Evolutionary conservation across 1,139 yeast genomes (phyloP).

Genomic region (Hemisphaericaspora xylofermentans): DNA sequence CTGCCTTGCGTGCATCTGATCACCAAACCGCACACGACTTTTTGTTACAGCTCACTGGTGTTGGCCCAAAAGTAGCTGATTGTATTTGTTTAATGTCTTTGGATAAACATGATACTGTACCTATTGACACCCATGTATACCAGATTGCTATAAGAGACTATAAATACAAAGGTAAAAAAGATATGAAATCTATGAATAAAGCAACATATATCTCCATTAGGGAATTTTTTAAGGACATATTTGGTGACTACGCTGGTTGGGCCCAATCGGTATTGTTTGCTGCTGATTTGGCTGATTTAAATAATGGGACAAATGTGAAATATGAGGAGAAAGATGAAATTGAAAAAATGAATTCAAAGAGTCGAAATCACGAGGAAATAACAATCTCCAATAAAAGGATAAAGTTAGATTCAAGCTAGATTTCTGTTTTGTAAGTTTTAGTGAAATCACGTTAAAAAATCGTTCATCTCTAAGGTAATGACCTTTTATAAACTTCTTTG

Average conservation of each 20-base stretch:
- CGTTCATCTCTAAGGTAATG: too few species aligned
- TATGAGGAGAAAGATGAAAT: slow-evolving; percentile 1
- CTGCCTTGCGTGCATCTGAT: slow-evolving; percentile 38
- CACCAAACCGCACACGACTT: slow-evolving; percentile 64
- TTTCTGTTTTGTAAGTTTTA: too few species aligned
- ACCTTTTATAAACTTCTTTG: too few species aligned
- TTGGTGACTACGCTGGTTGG: slow-evolving; percentile 98
- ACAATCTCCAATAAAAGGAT: background rate
- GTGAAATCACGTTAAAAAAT: too few species aligned
- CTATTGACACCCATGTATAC: slow-evolving; percentile 96
- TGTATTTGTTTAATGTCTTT: slow-evolving; percentile 87
- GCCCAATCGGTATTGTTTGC: slow-evolving; percentile 92
- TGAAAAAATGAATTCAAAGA: background rate
- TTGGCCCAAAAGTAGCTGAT: slow-evolving; percentile 98
- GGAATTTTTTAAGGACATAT: slow-evolving; percentile 57
- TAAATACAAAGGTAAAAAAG: slow-evolving; percentile 49
- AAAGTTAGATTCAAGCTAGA: too few species aligned
- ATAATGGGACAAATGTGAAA: slow-evolving; percentile 44
- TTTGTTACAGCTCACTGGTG: slow-evolving; percentile 73
- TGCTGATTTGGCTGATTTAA: slow-evolving; percentile 67
- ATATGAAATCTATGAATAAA: slow-evolving; percentile 52
- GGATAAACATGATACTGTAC: slow-evolving; percentile 85
- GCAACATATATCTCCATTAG: slow-evolving; percentile 65
- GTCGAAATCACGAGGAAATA: background rate
- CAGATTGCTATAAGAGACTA: slow-evolving; percentile 87